These are phyloP conservation scores for Starmerella bacillaris DNA, from an alignment of 805 yeast genomes.

Conservation along the genomic window DNA sequence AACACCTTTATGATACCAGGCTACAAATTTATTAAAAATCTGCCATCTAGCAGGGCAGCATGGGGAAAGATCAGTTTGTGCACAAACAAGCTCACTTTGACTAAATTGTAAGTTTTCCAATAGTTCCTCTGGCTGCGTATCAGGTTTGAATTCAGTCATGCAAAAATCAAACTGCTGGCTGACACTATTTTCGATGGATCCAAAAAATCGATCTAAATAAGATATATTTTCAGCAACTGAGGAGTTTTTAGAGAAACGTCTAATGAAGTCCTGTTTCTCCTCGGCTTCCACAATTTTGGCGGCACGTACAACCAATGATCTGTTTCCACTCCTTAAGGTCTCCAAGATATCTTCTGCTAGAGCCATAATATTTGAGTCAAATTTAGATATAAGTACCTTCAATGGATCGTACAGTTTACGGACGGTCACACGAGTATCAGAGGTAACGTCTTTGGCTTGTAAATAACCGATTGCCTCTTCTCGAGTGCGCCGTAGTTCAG, in stretches of 20 bases:
- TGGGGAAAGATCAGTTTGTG: constrained; percentile 37
- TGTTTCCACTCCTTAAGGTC: constrained; percentile 49
- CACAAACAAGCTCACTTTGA: constrained; percentile 57
- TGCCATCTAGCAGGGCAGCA: constrained; percentile 64
- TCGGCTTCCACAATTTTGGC: constrained; percentile 69
- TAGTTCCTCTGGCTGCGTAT: constrained; percentile 34
- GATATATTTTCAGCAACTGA: constrained; percentile 14
- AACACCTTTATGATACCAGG: constrained; percentile 48
- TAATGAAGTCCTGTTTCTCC: constrained; percentile 54
- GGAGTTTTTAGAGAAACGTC: constrained; percentile 9
- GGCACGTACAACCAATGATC: constrained; percentile 47
- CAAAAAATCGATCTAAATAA: constrained; percentile 44
- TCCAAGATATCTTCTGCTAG: constrained; percentile 58
- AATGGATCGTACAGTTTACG: constrained; percentile 36
- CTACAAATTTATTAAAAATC: constrained; percentile 41
- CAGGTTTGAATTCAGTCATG: constrained; percentile 34
- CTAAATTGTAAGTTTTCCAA: constrained; percentile 66
- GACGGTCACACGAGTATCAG: constrained; percentile 55
- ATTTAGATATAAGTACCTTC: constrained; percentile 33
- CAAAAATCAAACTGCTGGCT: constrained; percentile 51
- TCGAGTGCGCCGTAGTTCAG: constrained; percentile 54
- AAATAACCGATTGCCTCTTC: constrained; percentile 36
- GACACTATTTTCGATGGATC: constrained; percentile 41
- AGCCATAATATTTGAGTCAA: constrained; percentile 44
- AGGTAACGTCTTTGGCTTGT: constrained; percentile 25